Evolutionary conservation across 2,329 filamentous ascomycete genomes (phyloP).

Genomic region (Neoarthrinium moseri): DNA sequence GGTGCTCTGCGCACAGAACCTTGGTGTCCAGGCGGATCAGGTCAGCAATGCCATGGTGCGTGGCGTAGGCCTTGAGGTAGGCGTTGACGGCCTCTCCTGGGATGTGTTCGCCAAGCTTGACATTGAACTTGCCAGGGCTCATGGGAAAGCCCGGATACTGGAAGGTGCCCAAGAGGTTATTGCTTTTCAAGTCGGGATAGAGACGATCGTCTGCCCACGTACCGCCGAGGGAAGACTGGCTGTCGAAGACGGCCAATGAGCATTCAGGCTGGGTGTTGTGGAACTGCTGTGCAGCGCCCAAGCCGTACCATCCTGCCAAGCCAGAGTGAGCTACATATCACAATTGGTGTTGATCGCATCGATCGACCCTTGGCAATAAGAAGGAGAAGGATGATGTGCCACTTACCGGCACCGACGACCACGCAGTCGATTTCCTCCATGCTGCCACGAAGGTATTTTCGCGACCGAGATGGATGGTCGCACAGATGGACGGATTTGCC

Average conservation of each 20-base stretch:
- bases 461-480: background rate
- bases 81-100: conserved; percentile 53
- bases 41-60: conserved; percentile 48
- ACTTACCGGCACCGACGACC: conserved; percentile 54
- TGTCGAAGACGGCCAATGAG: conserved; percentile 58
- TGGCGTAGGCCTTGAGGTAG: conserved; percentile 57
- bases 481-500: too few relatives aligned
- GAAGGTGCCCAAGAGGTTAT: conserved; percentile 72
- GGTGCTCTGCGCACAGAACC: conserved; percentile 50
- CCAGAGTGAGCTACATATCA: too few relatives aligned
- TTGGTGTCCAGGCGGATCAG: conserved; percentile 48
- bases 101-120: conserved; percentile 54
- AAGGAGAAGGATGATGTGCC: background rate
- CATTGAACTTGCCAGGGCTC: conserved; percentile 47
- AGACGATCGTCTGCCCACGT: conserved; percentile 68
- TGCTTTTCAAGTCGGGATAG: conserved; percentile 69
- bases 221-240: conserved; percentile 59
- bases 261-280: conserved; percentile 56
- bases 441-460: background rate
- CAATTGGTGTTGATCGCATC: too few relatives aligned
- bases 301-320: conserved; percentile 37
- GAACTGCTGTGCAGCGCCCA: conserved; percentile 62
- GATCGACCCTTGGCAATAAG: too few relatives aligned
- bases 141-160: conserved; percentile 76
- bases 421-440: conserved; percentile 47